Evolutionary conservation across 495 filamentous ascomycete genomes (phyloP).

Genomic region (Neurospora sp.): DNA sequence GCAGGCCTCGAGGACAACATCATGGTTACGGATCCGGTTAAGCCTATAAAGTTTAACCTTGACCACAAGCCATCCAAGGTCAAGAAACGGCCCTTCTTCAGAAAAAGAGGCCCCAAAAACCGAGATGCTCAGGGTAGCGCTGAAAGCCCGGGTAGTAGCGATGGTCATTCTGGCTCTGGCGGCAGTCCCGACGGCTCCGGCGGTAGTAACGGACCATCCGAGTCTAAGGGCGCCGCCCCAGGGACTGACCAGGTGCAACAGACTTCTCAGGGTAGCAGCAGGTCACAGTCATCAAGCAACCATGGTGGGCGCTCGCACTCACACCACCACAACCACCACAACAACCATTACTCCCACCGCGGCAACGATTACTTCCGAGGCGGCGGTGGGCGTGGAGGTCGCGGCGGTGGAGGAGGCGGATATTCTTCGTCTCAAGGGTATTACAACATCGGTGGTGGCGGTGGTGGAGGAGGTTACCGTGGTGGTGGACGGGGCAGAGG

Average conservation of each 20-base stretch:
- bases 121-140: not conserved
- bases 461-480: not conserved
- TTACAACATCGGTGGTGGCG: not conserved
- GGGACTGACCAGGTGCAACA: not conserved
- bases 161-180: not conserved
- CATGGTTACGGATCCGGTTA: conserved; percentile 48
- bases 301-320: not conserved
- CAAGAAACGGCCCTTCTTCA: conserved; percentile 20
- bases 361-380: not conserved
- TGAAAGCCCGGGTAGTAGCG: not conserved
- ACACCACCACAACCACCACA: not conserved
- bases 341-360: not conserved
- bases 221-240: not conserved
- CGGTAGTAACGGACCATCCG: not conserved
- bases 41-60: conserved; percentile 44
- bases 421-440: not conserved
- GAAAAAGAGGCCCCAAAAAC: conserved; percentile 11
- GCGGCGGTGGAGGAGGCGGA: not conserved
- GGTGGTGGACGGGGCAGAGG: not conserved
- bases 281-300: not conserved
- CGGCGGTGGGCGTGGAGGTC: not conserved
- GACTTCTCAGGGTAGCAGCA: not conserved
- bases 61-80: conserved; percentile 28
- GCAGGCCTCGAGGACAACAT: conserved; percentile 37
- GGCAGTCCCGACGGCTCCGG: not conserved